Evolutionary conservation across 225 moss, liverwort and hornwort genomes (phyloP), one percentile per base, ranked within the genome.

Genomic region (Anthoceros angustus): DNA sequence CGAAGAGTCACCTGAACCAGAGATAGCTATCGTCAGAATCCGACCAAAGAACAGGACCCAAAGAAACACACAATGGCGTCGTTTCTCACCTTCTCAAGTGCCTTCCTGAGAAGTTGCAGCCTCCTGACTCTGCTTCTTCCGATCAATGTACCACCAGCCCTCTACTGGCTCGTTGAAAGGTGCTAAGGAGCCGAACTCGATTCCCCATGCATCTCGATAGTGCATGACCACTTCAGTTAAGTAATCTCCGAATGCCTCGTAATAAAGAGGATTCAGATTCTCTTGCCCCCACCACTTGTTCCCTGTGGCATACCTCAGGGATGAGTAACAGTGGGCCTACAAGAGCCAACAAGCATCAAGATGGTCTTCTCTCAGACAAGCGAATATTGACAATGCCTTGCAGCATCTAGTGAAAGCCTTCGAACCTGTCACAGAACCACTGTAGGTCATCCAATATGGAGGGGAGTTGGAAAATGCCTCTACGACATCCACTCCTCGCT

Each of bases 391-490:
- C 5, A 40, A 68, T 64, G 40, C 49, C 20, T 50, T 20, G 20
- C 16, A 50, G 10, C 16, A 14, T 43, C 12, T 8, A 7, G 9
- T 8, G 11, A 21, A 41, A 8, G 20, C 10, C 9, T 10, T 50
- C 40, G 55, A 64, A 86, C 98, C 98, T 74, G 98, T 98, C 20
- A 98, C 98, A 67, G 98, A 98, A 11, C 98, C 98, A 80, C 92
- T 92, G 26, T 77, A 40, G 21, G 98, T 98, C 98, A 98, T 98
- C 98, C 98, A 98, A 67, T 65, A 70, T 6, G 98, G 98, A 41
- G 98, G 98, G 14, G 98, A 98, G 66, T 98, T 98, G 20, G 87
- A 89, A 65, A 98, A 98, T 42, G 98, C 98, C 75, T 98, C 98
- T 46, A 91, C 85, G 16, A 83, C 45, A 39, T 86, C 81, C 5